Evolutionary conservation across 202 grass and related monocot species (phyloP).

Genomic region (Digitaria exilis): DNA sequence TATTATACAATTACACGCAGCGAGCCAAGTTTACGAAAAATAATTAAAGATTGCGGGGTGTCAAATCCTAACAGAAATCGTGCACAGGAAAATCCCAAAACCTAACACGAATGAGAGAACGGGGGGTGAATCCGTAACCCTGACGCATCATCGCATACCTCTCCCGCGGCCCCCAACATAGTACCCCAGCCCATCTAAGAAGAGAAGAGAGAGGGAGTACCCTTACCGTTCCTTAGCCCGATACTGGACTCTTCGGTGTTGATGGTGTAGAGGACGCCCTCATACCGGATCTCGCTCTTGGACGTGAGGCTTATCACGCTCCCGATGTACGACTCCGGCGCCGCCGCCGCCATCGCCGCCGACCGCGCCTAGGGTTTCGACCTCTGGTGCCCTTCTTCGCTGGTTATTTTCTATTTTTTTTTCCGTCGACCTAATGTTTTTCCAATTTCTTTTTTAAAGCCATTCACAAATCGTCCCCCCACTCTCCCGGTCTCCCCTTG

Average conservation of each 20-base stretch:
- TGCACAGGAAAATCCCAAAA: background rate
- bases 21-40: background rate
- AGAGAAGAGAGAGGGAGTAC: background rate
- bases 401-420: constrained; percentile 2
- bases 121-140: background rate
- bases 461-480: constrained; percentile 7
- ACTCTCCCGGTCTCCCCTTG: background rate
- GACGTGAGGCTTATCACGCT: constrained; percentile 91
- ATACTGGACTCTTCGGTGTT: constrained; percentile 94
- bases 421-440: background rate
- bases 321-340: constrained; percentile 83
- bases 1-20: background rate
- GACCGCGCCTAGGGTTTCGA: constrained; percentile 50
- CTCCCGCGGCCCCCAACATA: background rate
- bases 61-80: constrained; percentile 9
- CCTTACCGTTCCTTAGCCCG: constrained; percentile 74
- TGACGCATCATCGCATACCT: background rate
- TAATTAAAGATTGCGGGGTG: background rate
- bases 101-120: background rate
- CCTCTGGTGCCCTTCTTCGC: background rate
- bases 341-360: constrained; percentile 33
- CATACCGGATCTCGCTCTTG: constrained; percentile 97
- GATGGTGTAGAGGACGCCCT: constrained; percentile 91
- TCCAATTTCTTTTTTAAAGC: constrained; percentile 6
- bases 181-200: background rate